These are phyloP conservation scores for Fusarium camptoceras DNA, from an alignment of 2,329 filamentous ascomycete genomes.

Conservation along the genomic window DNA sequence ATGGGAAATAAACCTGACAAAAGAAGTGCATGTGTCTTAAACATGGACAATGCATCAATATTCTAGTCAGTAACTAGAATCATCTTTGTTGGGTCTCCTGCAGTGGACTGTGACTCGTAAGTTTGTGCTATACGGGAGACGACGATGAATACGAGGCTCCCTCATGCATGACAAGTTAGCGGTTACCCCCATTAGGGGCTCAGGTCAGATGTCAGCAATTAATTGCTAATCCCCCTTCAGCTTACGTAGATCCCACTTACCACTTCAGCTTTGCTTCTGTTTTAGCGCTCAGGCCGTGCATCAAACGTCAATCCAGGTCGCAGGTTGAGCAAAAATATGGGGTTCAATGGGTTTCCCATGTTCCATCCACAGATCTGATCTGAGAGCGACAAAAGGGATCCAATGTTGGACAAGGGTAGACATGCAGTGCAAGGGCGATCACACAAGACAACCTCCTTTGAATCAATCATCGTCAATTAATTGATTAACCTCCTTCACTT, in stretches of 20 bases:
- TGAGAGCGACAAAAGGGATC: not conserved
- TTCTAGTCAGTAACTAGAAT: too few species aligned
- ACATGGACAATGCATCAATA: not conserved
- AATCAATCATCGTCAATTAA: not conserved
- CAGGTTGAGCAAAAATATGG: constrained; percentile 4
- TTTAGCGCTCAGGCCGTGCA: constrained; percentile 5
- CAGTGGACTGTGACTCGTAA: not conserved
- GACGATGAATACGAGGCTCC: constrained; percentile 8
- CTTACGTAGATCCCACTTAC: not conserved
- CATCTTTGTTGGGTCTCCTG: not conserved
- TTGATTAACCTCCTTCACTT: constrained; percentile 8
- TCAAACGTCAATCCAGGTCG: constrained; percentile 1
- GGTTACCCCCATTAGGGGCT: not conserved
- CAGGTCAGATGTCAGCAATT: constrained; percentile 1
- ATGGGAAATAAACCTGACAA: not conserved
- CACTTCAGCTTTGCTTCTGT: constrained; percentile 2
- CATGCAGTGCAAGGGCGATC: constrained; percentile 3
- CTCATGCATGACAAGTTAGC: constrained; percentile 8
- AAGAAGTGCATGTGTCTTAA: not conserved
- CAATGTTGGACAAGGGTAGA: constrained; percentile 1
- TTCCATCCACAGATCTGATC: constrained; percentile 1
- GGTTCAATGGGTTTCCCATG: not conserved
- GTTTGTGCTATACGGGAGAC: not conserved
- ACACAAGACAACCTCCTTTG: not conserved
- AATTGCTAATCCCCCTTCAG: not conserved